Evolutionary conservation across 257 asterid genomes (phyloP).

Genomic region (Leptodermis oblonga): DNA sequence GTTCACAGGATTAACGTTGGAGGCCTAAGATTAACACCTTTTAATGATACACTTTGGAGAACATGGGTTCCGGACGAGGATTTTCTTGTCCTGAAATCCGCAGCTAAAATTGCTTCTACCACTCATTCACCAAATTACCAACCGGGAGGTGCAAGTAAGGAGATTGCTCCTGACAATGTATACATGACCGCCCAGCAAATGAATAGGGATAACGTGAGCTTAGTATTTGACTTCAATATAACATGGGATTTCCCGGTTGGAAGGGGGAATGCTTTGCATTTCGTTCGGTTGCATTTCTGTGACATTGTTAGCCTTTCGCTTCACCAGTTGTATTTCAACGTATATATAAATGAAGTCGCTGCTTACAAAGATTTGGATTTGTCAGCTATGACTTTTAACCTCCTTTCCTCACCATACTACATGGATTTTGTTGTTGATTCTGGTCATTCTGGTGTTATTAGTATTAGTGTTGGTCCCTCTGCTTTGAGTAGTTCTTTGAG

Average conservation of each 20-base stretch:
- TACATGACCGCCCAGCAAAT: conserved; percentile 76
- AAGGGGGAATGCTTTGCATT: conserved; percentile 23
- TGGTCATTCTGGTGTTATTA: conserved; percentile 29
- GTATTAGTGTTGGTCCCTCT: conserved; percentile 68
- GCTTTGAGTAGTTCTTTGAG: conserved; percentile 46
- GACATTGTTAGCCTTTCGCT: conserved; percentile 63
- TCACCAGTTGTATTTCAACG: conserved; percentile 50
- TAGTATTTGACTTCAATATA: conserved; percentile 43
- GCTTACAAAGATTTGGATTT: conserved; percentile 67
- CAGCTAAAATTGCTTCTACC: conserved; percentile 50
- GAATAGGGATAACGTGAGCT: conserved; percentile 42
- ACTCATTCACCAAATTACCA: conserved; percentile 51
- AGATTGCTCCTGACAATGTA: conserved; percentile 66
- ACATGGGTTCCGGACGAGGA: conserved; percentile 72
- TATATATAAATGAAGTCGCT: conserved; percentile 43
- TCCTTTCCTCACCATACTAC: conserved; percentile 63
- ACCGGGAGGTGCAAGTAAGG: conserved; percentile 59
- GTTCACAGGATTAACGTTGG: conserved; percentile 84
- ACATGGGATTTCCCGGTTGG: conserved; percentile 72
- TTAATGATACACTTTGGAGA: conserved; percentile 81
- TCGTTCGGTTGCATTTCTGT: conserved; percentile 72
- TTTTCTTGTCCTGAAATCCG: conserved; percentile 59
- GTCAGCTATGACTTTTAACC: conserved; percentile 41
- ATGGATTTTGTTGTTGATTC: conserved; percentile 52
- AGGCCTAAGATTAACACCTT: conserved; percentile 60